Conservation (phyloP, 495 filamentous ascomycete species). For the Trichoderma erinaceum region DNA sequence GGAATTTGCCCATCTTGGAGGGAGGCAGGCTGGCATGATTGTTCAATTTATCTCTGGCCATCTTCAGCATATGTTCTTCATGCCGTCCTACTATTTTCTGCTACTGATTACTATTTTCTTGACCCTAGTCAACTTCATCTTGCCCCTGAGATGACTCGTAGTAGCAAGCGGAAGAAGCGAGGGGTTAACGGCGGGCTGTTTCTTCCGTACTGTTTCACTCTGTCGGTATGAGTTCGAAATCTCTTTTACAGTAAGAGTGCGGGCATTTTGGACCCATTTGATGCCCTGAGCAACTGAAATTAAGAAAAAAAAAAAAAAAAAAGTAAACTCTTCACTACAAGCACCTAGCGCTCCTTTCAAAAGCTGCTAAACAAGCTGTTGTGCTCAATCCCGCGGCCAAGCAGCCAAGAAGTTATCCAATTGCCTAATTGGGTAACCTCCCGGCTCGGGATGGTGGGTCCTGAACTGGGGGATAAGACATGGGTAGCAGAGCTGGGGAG, state of each 20-base stretch:
- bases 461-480: neutral
- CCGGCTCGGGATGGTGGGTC: constrained; percentile 1
- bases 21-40: neutral
- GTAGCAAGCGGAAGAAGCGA: neutral
- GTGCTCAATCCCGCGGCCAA: neutral
- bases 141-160: neutral
- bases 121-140: neutral
- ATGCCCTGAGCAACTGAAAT: no score
- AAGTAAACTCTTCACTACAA: neutral
- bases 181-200: neutral
- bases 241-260: no score
- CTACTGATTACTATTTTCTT: neutral
- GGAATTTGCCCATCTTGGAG: neutral
- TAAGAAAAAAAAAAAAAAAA: no score
- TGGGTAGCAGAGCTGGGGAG: neutral
- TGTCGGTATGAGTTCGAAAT: no score
- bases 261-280: no score
- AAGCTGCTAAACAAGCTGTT: neutral
- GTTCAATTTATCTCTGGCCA: neutral
- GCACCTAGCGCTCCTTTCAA: neutral
- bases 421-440: constrained; percentile 6
- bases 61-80: neutral
- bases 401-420: constrained; percentile 7
- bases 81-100: neutral
- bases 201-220: neutral